Conservation (phyloP, 2,329 filamentous ascomycete species). For the Microcyclosporella mali region DNA sequence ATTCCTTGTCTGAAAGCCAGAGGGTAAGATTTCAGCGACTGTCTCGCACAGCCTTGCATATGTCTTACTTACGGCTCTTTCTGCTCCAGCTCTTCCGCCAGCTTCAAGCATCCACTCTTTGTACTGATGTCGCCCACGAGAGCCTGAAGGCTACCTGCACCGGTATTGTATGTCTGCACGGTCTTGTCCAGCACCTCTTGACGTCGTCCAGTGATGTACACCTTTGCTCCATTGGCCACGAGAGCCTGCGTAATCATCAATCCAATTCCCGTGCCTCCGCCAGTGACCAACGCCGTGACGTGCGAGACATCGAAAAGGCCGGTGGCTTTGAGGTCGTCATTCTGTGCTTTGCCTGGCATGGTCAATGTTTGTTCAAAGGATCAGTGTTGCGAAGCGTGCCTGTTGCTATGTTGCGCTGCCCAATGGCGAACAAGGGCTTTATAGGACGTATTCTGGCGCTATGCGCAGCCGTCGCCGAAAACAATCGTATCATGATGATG, state of each 20-base stretch:
- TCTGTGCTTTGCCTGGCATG: constrained; percentile 29
- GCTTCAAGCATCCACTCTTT: constrained; percentile 43
- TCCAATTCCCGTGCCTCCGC: constrained; percentile 41
- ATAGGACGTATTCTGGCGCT: too few relatives aligned
- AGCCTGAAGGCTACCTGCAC: constrained; percentile 37
- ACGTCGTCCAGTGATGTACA: constrained; percentile 44
- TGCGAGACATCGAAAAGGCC: constrained; percentile 43
- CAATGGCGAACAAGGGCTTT: too few relatives aligned
- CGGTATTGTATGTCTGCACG: constrained; percentile 42
- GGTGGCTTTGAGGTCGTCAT: constrained; percentile 36
- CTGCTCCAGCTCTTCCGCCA: constrained; percentile 36
- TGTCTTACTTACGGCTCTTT: too few relatives aligned
- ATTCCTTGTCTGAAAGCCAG: too few relatives aligned
- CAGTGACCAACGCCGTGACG: constrained; percentile 42
- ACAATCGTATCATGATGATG: too few relatives aligned
- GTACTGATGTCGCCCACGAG: constrained; percentile 45
- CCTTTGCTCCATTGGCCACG: constrained; percentile 35
- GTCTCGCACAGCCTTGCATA: too few relatives aligned
- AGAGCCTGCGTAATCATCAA: constrained; percentile 35
- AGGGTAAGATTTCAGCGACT: too few relatives aligned
- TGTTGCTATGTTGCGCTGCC: too few relatives aligned
- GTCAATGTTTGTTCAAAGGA: not conserved
- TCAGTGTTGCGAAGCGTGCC: too few relatives aligned
- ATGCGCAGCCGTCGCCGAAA: too few relatives aligned
- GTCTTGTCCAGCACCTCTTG: constrained; percentile 40